phyloP scores from a whole-genome alignment of 345 rosid genomes.

The Eucalyptus regnans region DNA sequence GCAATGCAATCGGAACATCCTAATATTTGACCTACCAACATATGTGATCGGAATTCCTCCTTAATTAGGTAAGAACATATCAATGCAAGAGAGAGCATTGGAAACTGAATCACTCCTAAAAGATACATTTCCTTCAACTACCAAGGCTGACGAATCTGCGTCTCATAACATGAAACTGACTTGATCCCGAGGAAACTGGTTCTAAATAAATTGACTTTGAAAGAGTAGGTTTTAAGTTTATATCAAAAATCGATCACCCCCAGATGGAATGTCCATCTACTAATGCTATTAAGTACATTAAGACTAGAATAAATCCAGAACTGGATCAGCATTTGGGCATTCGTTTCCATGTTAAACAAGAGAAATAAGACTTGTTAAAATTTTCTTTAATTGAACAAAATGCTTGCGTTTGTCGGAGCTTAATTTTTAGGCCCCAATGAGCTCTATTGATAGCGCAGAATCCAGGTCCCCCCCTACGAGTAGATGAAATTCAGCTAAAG shows the following conservation, averaged over 20 bases:
- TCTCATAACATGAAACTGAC: not conserved
- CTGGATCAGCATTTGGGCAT: not conserved
- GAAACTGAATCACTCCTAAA: not conserved
- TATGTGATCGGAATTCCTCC: no score
- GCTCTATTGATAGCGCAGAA: not conserved
- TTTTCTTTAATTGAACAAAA: not conserved
- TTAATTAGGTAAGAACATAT: not conserved
- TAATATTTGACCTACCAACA: no score
- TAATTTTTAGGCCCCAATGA: not conserved
- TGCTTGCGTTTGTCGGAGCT: not conserved
- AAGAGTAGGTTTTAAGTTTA: not conserved
- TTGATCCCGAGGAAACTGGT: rapidly evolving
- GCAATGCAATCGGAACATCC: rapidly evolving
- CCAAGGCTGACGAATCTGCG: rapidly evolving
- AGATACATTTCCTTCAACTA: not conserved
- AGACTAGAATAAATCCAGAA: not conserved
- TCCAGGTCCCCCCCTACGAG: not conserved
- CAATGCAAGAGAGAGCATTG: not conserved
- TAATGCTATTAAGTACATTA: not conserved
- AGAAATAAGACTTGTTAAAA: not conserved
- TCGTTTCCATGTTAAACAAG: not conserved
- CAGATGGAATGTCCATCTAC: not conserved
- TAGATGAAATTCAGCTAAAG: not conserved
- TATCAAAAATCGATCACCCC: not conserved
- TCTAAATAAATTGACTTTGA: not conserved